A percentile compares a stretch with the other conserved stretches of the same genome.
Conservation (phyloP, 1,139 yeast genomes). For the Candida tetrigidarum region DNA sequence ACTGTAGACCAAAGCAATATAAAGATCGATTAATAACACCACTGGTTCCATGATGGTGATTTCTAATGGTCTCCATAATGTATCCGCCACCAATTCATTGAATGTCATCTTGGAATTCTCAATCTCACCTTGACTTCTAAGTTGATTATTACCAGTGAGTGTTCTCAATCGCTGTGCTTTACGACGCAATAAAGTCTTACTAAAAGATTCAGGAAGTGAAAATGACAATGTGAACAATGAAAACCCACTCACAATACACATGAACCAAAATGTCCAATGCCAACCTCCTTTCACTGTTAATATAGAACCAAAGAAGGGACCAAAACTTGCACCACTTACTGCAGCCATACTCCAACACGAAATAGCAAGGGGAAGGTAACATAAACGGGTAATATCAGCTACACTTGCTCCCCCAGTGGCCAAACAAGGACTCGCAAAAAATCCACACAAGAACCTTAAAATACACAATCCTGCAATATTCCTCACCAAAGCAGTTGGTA, state of each 20-base stretch:
- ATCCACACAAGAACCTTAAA: conserved; percentile 35
- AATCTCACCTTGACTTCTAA: conserved; percentile 33
- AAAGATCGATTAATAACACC: conserved; percentile 49
- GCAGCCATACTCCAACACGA: conserved; percentile 41
- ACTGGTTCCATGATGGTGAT: conserved; percentile 49
- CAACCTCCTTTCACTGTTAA: conserved; percentile 32
- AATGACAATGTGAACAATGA: conserved; percentile 29
- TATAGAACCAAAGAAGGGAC: conserved; percentile 41
- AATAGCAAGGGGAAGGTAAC: conserved; percentile 37
- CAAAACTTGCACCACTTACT: conserved; percentile 40
- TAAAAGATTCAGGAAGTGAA: conserved; percentile 40
- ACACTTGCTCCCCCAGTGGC: conserved; percentile 42
- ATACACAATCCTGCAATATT: conserved; percentile 35
- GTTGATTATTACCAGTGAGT: conserved; percentile 35
- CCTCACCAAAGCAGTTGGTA: conserved; percentile 34
- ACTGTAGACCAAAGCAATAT: conserved; percentile 58
- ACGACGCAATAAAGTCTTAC: conserved; percentile 37
- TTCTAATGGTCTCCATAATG: conserved; percentile 54
- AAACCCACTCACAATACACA: conserved; percentile 34
- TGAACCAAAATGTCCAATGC: conserved; percentile 48
- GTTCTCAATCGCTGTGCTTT: conserved; percentile 41
- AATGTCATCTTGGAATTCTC: conserved; percentile 24
- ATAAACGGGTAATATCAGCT: conserved; percentile 28
- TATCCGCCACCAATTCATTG: conserved; percentile 33
- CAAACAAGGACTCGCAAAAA: conserved; percentile 38